phyloP scores from a whole-genome alignment of 108 stramenopile genomes.

The Conticribra guillardii region DNA sequence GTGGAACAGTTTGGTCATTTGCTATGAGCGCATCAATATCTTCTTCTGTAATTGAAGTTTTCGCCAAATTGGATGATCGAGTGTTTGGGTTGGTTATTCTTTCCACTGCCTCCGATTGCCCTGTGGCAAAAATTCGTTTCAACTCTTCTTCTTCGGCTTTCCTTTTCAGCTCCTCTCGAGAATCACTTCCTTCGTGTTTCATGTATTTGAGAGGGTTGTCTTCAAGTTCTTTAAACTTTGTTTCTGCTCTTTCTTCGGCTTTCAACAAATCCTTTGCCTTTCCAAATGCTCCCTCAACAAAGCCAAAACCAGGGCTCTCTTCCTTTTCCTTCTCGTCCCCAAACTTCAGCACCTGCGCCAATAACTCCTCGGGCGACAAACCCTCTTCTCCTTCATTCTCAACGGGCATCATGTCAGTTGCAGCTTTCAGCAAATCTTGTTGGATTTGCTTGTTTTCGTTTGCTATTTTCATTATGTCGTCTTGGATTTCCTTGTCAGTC shows the following conservation, averaged over 20 bases:
- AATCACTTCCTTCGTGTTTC: slow-evolving; percentile 16
- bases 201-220: background rate
- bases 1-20: slow-evolving; percentile 69
- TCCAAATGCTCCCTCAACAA: slow-evolving; percentile 81
- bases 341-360: slow-evolving; percentile 72
- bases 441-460: slow-evolving; percentile 57
- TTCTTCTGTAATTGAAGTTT: slow-evolving; percentile 38
- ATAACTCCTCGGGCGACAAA: slow-evolving; percentile 76
- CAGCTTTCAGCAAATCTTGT: slow-evolving; percentile 53
- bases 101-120: slow-evolving; percentile 64
- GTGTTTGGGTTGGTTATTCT: slow-evolving; percentile 39
- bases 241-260: slow-evolving; percentile 38
- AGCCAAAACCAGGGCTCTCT: slow-evolving; percentile 64
- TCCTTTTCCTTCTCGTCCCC: slow-evolving; percentile 75
- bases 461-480: slow-evolving; percentile 37
- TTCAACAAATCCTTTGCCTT: slow-evolving; percentile 78
- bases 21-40: slow-evolving; percentile 75
- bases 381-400: slow-evolving; percentile 58
- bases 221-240: slow-evolving; percentile 11
- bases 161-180: slow-evolving; percentile 14
- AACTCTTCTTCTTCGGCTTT: slow-evolving; percentile 68
- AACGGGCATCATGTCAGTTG: slow-evolving; percentile 60
- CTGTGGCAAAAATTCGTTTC: slow-evolving; percentile 75
- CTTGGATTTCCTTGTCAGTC: slow-evolving; percentile 41
- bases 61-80: slow-evolving; percentile 13